Base-by-base conservation (phyloP, 257 asterid genomes). In the Haberlea rhodopensis region DNA sequence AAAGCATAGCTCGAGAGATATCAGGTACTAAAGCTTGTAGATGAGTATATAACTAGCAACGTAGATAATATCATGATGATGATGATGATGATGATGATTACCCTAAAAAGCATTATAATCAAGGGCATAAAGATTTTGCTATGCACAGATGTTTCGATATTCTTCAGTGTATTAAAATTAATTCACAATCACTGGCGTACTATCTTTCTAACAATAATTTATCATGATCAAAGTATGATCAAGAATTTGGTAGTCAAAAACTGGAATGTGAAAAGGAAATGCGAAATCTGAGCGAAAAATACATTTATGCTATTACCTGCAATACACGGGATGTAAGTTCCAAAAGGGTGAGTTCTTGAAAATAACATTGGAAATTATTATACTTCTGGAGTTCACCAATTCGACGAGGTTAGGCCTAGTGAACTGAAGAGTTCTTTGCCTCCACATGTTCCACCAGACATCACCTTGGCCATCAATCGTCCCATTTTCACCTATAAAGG, bases 361-460 rank as follows among this genome's bases (percentile, higher is more conserved):
- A 56, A 82, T 68, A 1, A 87, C 85, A 70, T 94, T 86, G 63
- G 99, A 94, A 60, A 94, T 87, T 31, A 75, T 73, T 29, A 94
- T 74, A 60, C 75, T 67, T 76, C 79, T 84, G 75, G 99, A 94
- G 82, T 86, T 84, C 82, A 90, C 81, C 25, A 94, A 54, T 70
- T 94, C 97, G 15, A 94, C 48, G 62, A 94, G 99, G 83, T 64
- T 83, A 26, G 97, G 97, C 60, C 99, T 80, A 5, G 97, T 90
- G 49, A 67, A 90, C 57, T 71, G 79, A 46, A 94, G 99, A 65
- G 92, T 83, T 68, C 96, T 56, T 63, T 57, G 84, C 73, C 96
- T 87, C 97, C 97, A 90, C 97, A 86, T 87, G 80, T 86, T 78
- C 97, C 99, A 94, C 99, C 99, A 94, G 20, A 81, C 80, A 55